These are phyloP conservation scores for Trichoderma breve DNA, from an alignment of 2,329 filamentous ascomycete species.

Conservation along the genomic window DNA sequence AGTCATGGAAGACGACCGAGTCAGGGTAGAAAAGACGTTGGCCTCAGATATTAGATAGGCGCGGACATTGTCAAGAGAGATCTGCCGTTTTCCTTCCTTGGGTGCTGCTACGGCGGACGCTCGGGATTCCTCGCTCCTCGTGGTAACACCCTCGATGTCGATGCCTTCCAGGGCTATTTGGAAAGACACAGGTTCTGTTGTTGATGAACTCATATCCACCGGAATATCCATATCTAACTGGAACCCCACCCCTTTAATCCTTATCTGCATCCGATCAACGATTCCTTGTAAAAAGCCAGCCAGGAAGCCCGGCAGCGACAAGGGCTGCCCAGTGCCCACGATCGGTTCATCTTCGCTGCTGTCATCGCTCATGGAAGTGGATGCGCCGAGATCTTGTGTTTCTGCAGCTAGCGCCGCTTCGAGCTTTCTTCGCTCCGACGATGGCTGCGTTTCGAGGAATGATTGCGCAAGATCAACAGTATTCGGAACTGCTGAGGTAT, in stretches of 20 bases:
- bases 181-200: conserved; percentile 58
- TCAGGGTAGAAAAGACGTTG: conserved; percentile 60
- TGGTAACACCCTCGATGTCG: conserved; percentile 65
- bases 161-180: conserved; percentile 64
- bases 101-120: conserved; percentile 39
- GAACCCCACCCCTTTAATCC: conserved; percentile 63
- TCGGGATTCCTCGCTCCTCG: conserved; percentile 32
- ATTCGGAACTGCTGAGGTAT: conserved; percentile 56
- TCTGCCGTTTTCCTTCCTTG: conserved; percentile 63
- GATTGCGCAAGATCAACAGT: conserved; percentile 73
- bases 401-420: conserved; percentile 67
- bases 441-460: conserved; percentile 70
- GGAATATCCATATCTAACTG: conserved; percentile 62
- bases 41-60: conserved; percentile 67
- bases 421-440: conserved; percentile 62
- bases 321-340: conserved; percentile 66
- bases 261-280: conserved; percentile 66
- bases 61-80: conserved; percentile 61
- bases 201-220: conserved; percentile 45
- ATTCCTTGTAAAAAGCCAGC: conserved; percentile 72
- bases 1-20: conserved; percentile 53
- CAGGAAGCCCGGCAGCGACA: conserved; percentile 69
- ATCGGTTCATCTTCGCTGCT: conserved; percentile 59
- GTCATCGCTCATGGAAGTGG: conserved; percentile 59
- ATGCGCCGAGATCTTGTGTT: conserved; percentile 60